Base-by-base conservation (phyloP, 495 filamentous ascomycete genomes). In the Letharia lupina region DNA sequence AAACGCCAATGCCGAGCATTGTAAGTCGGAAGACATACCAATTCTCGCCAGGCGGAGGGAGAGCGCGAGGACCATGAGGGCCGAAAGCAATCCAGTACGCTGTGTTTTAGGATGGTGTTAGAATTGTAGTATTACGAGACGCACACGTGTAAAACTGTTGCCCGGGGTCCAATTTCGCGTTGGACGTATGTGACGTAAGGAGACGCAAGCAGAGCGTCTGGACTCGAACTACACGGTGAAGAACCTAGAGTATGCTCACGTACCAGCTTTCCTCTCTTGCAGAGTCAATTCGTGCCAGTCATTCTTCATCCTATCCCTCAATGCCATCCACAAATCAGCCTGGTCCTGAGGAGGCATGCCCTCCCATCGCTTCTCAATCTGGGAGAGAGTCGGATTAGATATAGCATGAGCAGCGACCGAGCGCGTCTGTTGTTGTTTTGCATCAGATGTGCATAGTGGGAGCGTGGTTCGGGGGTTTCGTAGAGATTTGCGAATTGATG, bases 311-410 rank as follows among this genome's bases (percentile, higher is more conserved):
- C 94, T 87, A 81, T 98, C 94, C 73, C 94, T 82, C 75, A 98
- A 82, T 72, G 88, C 81, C 94, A 98, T 98, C 93, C 93, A 98
- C 71, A 98, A 80, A 75, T 98, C 94, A 67, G 95, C 94, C 86
- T 98, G 94, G 85, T 98, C 94, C 82, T 95, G 90, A 65, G 93
- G 91, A 47, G 91, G 92, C 90, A 98, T 90, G 65, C 76, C 83
- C 82, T 98, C 94, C 94, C 94, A 98, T 79, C 94, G 83, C 90
- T 96, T 98, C 87, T 98, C 94, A 75, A 98, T 97, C 80, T 95
- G 88, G 77, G 91, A 90, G 68, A 98, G 86, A 41, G 92, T 96
- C 71, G 95, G 94, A 82, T 97, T 98, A 68, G 91, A 90, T 80
- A 98, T 94, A 73, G 94, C 93, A 77, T 96, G 93, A 60, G 87